Conservation (phyloP, 1,284 basidiomycete genomes). For the Sanghuangporus weigelae region DNA sequence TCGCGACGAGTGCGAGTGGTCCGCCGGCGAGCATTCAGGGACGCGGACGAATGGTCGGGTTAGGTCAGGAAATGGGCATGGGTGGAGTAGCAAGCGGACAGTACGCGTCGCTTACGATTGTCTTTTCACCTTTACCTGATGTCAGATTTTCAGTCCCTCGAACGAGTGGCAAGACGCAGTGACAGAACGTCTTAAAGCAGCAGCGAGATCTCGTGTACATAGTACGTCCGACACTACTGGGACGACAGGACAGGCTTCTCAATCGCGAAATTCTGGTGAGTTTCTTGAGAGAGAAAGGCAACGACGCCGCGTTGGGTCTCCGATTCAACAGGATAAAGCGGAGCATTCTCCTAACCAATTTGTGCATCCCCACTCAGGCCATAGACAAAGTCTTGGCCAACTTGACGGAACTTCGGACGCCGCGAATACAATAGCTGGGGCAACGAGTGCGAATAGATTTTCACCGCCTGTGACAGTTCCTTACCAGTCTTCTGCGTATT, state of each 20-base stretch:
- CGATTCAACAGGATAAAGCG: background rate
- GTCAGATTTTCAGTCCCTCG: slow-evolving; percentile 49
- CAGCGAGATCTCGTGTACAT: slow-evolving; percentile 6
- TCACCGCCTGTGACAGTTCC: slow-evolving; percentile 8
- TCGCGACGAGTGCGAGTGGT: background rate
- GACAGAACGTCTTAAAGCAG: slow-evolving; percentile 26
- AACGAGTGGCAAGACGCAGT: slow-evolving; percentile 77
- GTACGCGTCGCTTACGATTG: slow-evolving; percentile 3
- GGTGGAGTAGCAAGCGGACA: slow-evolving; percentile 7
- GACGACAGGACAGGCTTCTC: background rate
- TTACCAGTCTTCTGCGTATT: background rate
- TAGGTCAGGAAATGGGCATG: slow-evolving; percentile 17
- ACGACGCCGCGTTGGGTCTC: slow-evolving; percentile 11
- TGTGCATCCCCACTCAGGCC: background rate
- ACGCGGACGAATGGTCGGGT: slow-evolving; percentile 14
- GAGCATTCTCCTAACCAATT: slow-evolving; percentile 2
- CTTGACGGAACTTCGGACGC: slow-evolving; percentile 2
- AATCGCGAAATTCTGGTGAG: background rate
- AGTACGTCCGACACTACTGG: background rate
- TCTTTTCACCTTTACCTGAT: background rate
- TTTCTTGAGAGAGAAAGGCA: slow-evolving; percentile 6
- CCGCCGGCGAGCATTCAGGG: slow-evolving; percentile 13
- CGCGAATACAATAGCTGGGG: background rate
- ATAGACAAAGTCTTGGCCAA: slow-evolving; percentile 3
- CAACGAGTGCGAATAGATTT: slow-evolving; percentile 5